A percentile compares a stretch with the other conserved stretches of the same genome.
Evolutionary conservation across 495 filamentous ascomycete species (phyloP).

Genomic region (Tuber microsphaerosporum): DNA sequence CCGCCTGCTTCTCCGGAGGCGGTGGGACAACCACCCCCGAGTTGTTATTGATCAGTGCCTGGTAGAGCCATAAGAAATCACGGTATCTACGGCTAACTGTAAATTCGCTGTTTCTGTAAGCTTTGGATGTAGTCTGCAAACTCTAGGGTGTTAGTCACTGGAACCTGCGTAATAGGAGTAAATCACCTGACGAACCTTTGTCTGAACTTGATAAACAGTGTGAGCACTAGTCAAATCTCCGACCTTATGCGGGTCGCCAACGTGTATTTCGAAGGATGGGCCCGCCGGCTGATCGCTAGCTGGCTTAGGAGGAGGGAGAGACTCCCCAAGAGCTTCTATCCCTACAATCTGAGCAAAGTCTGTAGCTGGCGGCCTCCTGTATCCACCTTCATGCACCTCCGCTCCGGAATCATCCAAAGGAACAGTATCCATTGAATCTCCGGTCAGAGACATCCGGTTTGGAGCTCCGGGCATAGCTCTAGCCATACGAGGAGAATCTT

Average conservation of each 20-base stretch:
- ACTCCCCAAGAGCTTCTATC: conserved; percentile 1
- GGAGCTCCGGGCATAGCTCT: conserved; percentile 13
- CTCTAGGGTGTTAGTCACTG: conserved; percentile 10
- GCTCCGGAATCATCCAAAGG: conserved; percentile 59
- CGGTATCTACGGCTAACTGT: conserved; percentile 86
- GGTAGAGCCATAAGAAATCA: conserved; percentile 97
- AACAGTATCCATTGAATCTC: conserved; percentile 53
- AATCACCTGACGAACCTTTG: conserved; percentile 57
- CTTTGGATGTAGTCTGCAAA: conserved; percentile 81
- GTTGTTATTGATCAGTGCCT: conserved; percentile 82
- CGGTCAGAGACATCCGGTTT: conserved; percentile 8
- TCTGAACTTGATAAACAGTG: conserved; percentile 92
- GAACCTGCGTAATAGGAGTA: neutral
- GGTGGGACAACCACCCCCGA: conserved; percentile 93
- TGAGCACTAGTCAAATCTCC: conserved; percentile 94
- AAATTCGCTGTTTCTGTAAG: conserved; percentile 84
- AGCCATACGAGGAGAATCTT: conserved; percentile 46
- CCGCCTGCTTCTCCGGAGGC: conserved; percentile 94
- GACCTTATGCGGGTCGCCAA: conserved; percentile 96
- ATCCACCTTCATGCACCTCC: conserved; percentile 37
- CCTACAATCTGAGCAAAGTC: conserved; percentile 70
- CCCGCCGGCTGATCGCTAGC: conserved; percentile 78
- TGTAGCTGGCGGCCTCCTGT: conserved; percentile 47
- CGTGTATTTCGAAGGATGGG: conserved; percentile 81
- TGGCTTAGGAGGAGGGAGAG: conserved; percentile 35